Percentiles rank a stretch among this genome's conserved stretches.
phyloP scores from a whole-genome alignment of 2,329 filamentous ascomycete species.

The Pyricularia grisea region DNA sequence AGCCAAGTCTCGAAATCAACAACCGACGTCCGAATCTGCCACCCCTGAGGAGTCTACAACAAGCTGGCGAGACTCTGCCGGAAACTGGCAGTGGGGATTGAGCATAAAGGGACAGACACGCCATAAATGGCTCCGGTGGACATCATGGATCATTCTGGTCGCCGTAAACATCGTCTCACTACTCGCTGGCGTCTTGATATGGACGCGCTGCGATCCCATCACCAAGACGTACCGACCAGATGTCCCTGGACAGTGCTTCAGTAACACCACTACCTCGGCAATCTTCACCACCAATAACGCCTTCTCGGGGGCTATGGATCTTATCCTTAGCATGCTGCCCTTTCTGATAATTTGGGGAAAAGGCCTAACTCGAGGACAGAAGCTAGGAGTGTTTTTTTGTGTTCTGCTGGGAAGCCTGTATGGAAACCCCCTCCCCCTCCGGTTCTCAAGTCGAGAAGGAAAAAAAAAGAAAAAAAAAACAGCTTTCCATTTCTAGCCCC shows the following conservation, averaged over 20 bases:
- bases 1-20: background rate
- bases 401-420: background rate
- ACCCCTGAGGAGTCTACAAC: background rate
- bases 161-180: background rate
- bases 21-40: background rate
- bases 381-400: background rate
- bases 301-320: conserved; percentile 1
- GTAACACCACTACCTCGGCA: background rate
- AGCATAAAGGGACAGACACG: background rate
- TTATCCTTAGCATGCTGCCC: background rate
- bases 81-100: background rate
- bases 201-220: conserved; percentile 3
- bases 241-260: background rate
- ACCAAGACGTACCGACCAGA: conserved; percentile 1
- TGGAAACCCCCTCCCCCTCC: background rate
- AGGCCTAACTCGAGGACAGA: background rate
- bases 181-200: background rate
- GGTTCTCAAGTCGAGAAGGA: too few species aligned
- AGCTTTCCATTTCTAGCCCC: background rate
- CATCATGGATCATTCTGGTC: background rate
- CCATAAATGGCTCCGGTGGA: background rate
- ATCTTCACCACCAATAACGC: background rate
- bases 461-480: too few species aligned
- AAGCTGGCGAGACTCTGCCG: background rate
- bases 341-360: background rate